Percentiles rank a stretch among this genome's conserved stretches.
These are phyloP conservation scores for Lachnellula occidentalis DNA, from an alignment of 2,329 filamentous ascomycete genomes.

Conservation along the genomic window DNA sequence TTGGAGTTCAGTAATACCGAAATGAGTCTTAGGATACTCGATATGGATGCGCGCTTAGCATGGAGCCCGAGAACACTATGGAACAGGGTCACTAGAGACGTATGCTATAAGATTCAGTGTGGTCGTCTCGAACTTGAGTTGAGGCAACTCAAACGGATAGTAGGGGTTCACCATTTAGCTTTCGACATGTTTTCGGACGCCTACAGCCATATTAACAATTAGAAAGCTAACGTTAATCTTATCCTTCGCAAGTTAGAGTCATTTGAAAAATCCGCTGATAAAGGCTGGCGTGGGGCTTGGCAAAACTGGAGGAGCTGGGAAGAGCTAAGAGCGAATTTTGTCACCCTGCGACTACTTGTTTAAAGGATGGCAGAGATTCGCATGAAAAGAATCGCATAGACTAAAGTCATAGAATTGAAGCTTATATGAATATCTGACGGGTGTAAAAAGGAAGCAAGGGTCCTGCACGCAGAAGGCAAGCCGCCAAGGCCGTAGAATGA, in stretches of 20 bases:
- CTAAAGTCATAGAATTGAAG: neutral
- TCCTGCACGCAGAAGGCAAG: neutral
- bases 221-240: neutral
- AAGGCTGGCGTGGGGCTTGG: neutral
- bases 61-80: too few relatives aligned
- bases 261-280: neutral
- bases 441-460: neutral
- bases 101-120: neutral
- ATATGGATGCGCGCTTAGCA: too few relatives aligned
- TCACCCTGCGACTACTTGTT: neutral
- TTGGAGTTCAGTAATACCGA: too few relatives aligned
- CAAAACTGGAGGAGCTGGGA: neutral
- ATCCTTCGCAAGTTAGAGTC: neutral
- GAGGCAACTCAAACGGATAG: neutral
- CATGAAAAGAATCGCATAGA: neutral
- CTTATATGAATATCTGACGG: neutral
- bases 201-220: neutral
- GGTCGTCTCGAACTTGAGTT: neutral
- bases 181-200: neutral
- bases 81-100: too few relatives aligned
- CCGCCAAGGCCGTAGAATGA: neutral
- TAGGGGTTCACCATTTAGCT: neutral
- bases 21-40: too few relatives aligned
- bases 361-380: neutral
- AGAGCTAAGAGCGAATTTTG: neutral